Percentiles rank a stretch among this genome's conserved stretches.
phyloP scores from a whole-genome alignment of 2,329 filamentous ascomycete species.

The Tolypocladium amazonense region DNA sequence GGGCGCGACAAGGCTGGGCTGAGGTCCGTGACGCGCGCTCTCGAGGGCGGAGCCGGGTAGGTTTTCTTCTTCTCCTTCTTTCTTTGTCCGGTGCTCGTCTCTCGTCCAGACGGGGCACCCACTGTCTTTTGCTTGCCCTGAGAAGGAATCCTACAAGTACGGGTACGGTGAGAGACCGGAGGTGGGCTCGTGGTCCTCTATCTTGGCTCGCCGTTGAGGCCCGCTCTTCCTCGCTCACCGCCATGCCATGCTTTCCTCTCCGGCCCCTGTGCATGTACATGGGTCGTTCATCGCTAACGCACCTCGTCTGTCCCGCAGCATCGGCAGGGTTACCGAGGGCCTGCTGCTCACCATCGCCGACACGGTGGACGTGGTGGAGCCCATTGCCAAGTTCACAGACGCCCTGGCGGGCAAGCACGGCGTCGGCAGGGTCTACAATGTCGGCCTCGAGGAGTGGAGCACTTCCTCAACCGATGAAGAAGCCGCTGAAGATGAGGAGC shows the following conservation, averaged over 20 bases:
- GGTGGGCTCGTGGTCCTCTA: background rate
- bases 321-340: conserved; percentile 68
- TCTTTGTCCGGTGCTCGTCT: background rate
- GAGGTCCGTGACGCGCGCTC: conserved; percentile 5
- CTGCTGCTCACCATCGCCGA: conserved; percentile 56
- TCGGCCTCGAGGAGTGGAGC: conserved; percentile 60
- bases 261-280: background rate
- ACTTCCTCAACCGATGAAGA: background rate
- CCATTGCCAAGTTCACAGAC: conserved; percentile 66
- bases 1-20: conserved; percentile 4
- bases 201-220: background rate
- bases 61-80: background rate
- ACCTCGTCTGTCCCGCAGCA: conserved; percentile 30
- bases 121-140: background rate
- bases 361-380: conserved; percentile 70
- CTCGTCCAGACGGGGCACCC: background rate
- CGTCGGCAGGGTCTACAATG: conserved; percentile 49
- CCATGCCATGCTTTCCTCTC: background rate
- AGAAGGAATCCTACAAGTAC: no score
- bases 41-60: conserved; percentile 14
- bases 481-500: conserved; percentile 5
- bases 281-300: background rate
- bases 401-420: conserved; percentile 46
- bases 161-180: no score
- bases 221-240: background rate